phyloP scores from a whole-genome alignment of 805 yeast species.

The Pichia heedii region DNA sequence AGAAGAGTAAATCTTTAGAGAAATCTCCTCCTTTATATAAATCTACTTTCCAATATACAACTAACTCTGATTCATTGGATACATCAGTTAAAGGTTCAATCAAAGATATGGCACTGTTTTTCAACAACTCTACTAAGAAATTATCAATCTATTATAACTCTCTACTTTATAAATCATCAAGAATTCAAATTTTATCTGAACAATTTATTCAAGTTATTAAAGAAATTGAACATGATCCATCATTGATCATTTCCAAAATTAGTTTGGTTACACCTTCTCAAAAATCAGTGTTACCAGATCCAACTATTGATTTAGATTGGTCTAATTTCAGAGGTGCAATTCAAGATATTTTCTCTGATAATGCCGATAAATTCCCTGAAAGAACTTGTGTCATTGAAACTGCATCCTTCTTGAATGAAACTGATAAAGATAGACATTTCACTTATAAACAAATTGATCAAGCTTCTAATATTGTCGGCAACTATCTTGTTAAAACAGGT shows the following conservation, averaged over 20 bases:
- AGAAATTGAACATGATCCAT: conserved; percentile 29
- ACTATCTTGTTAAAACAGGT: conserved; percentile 73
- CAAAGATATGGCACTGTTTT: conserved; percentile 60
- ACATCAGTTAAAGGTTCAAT: conserved; percentile 43
- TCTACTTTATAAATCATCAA: conserved; percentile 57
- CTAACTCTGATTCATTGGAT: conserved; percentile 31
- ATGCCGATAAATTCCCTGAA: conserved; percentile 78
- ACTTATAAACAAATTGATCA: conserved; percentile 82
- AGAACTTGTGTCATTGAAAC: conserved; percentile 92
- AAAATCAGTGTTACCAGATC: conserved; percentile 63
- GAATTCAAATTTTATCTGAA: conserved; percentile 62
- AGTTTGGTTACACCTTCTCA: conserved; percentile 66
- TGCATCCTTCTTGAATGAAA: conserved; percentile 50
- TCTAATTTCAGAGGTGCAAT: conserved; percentile 86
- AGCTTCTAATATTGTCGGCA: conserved; percentile 90
- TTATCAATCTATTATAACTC: conserved; percentile 61
- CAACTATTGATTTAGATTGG: conserved; percentile 84
- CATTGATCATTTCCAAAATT: conserved; percentile 45
- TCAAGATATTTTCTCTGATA: conserved; percentile 87
- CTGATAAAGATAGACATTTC: conserved; percentile 57
- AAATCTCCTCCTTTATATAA: conserved; percentile 56
- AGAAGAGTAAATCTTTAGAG: conserved; percentile 41
- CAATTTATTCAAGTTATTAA: conserved; percentile 54
- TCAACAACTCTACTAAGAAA: conserved; percentile 27
- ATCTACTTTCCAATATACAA: conserved; percentile 43